Evolutionary conservation across 495 filamentous ascomycete species (phyloP), one percentile per base, ranked within the genome.

Genomic region (Neohortaea acidophila): DNA sequence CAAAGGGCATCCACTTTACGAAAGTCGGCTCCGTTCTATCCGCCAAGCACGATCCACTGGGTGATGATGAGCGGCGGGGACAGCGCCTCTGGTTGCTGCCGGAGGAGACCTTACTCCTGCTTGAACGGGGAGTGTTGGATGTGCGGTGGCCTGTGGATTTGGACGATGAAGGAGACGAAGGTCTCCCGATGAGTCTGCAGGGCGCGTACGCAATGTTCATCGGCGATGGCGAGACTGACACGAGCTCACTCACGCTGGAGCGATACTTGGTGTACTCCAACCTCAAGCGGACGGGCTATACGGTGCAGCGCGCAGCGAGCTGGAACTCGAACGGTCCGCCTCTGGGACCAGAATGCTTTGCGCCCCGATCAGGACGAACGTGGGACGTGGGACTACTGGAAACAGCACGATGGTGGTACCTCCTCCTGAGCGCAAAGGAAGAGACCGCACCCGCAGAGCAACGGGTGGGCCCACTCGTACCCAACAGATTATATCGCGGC

Each of bases 91-190:
- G 83, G 82, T 53, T 97, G 19, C 55, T 91, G n/a, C 86, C 86
- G 0, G 91, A 97, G 55, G 89, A 97, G 53, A 79, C 83, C 5
- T 59, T 97, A 33, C 96, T 83, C 55, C 51, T 93, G 30, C 63
- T 96, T 13, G 89, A 97, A 59, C 60, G 87, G 45, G 89, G 87
- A 0, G 80, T 67, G 44, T 41, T 97, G 48, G 83, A 94, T 59
- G 62, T 93, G 18, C 71, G 82, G 63, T 97, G 81, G 80, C 81
- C 80, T 21, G 40, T 40, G 1, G 50, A 33, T 4, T 43, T 54
- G 14, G 33, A 41, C 2, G 49, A 44, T 9, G 26, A 55, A 49
- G 36, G 55, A 55, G 68, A 77, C n/a, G 52, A 65, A 6, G 80
- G 75, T 0, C 59, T 86, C 15, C 84, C 87, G 0, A 77, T 96